These are phyloP conservation scores for Neonectria coccinea DNA, from an alignment of 2,329 filamentous ascomycete genomes.

Conservation along the genomic window DNA sequence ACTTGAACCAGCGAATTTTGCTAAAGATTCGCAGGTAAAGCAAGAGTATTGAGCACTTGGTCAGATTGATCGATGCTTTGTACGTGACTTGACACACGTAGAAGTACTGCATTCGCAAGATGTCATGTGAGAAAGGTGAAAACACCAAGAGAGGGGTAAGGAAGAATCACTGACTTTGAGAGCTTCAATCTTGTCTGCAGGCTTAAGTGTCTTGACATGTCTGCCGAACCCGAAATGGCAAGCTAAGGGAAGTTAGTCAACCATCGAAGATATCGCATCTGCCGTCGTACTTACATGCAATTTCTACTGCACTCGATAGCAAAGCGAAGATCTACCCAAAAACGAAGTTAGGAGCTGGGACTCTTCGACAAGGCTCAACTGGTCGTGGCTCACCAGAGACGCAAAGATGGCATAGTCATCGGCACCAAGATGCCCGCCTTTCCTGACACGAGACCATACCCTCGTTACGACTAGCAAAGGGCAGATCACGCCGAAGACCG, in stretches of 20 bases:
- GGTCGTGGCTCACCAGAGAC: conserved; percentile 31
- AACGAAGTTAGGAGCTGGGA: conserved; percentile 3
- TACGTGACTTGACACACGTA: conserved; percentile 47
- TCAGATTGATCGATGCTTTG: conserved; percentile 48
- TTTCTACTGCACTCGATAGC: conserved; percentile 32
- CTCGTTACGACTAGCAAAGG: conserved; percentile 36
- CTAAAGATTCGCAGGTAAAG: conserved; percentile 50
- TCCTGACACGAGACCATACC: conserved; percentile 38
- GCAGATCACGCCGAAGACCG: conserved; percentile 40
- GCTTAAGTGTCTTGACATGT: conserved; percentile 29
- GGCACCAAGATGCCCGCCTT: conserved; percentile 35
- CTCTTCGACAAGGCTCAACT: neutral
- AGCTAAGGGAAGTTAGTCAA: conserved; percentile 29
- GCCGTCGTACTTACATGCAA: conserved; percentile 27
- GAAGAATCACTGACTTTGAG: conserved; percentile 32
- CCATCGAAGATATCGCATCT: neutral
- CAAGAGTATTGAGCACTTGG: conserved; percentile 50
- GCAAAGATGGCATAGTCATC: conserved; percentile 41
- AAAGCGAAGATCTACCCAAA: conserved; percentile 28
- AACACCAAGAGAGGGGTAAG: neutral
- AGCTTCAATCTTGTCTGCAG: conserved; percentile 34
- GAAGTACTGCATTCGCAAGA: conserved; percentile 35
- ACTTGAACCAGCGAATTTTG: conserved; percentile 45
- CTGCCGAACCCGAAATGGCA: conserved; percentile 43
- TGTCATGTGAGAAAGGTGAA: neutral